Percentiles rank a stretch among this genome's conserved stretches.
These are phyloP conservation scores for Euphorbia neoarborescens DNA, from an alignment of 441 rosid species.

Conservation along the genomic window DNA sequence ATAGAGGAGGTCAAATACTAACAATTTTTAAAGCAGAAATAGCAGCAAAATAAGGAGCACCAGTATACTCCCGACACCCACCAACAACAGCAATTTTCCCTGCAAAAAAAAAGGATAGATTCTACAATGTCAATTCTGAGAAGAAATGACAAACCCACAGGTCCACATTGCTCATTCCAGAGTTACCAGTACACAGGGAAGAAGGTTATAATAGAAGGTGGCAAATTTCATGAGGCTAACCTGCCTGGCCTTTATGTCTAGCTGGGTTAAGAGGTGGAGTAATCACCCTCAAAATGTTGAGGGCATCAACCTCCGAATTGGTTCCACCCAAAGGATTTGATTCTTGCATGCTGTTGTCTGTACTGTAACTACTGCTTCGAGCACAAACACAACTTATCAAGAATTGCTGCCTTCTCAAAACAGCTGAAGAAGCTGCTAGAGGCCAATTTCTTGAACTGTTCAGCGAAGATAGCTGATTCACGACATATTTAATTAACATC, in stretches of 20 bases:
- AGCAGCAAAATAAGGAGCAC: constrained; percentile 94
- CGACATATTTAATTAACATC: constrained; percentile 44
- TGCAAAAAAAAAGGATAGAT: constrained; percentile 20
- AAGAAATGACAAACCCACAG: neutral
- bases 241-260: constrained; percentile 91
- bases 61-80: constrained; percentile 95
- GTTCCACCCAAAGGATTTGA: constrained; percentile 26
- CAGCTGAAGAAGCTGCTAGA: constrained; percentile 34
- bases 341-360: constrained; percentile 29
- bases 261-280: constrained; percentile 51
- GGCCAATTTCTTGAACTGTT: constrained; percentile 21
- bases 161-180: neutral
- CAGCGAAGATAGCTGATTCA: constrained; percentile 33
- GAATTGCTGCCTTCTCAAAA: constrained; percentile 61
- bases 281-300: constrained; percentile 46
- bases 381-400: constrained; percentile 46
- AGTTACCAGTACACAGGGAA: neutral
- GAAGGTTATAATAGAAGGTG: neutral
- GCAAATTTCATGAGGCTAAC: constrained; percentile 28
- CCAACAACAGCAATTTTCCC: constrained; percentile 92
- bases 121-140: neutral
- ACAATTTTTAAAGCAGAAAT: constrained; percentile 88
- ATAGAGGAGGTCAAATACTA: constrained; percentile 17
- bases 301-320: constrained; percentile 61
- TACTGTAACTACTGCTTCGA: constrained; percentile 14